Evolutionary conservation across 495 filamentous ascomycete species (phyloP), one percentile per base, ranked within the genome.

Genomic region (Talaromyces ruber): DNA sequence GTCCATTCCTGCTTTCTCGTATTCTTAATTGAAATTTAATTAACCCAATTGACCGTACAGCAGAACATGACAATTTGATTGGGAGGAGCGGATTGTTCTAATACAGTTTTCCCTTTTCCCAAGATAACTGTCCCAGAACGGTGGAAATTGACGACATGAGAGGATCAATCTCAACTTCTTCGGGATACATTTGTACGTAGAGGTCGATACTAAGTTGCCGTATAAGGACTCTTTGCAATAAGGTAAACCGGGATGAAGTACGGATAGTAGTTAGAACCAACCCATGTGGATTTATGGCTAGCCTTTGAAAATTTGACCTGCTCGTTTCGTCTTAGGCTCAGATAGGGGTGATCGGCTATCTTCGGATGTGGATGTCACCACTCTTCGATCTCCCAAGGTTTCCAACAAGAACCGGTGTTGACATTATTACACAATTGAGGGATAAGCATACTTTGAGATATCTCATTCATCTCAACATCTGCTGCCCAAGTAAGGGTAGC

Each of bases 401-500:
- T 37, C 11, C 12, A 39, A 39, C 14, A 39, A 39, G 34, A 11
- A 39, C 34, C 12, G 12, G 34, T 9, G 34, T 39, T 39, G 34
- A 5, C 34, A 39, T 39, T 39, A 39, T 39, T 39, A 39, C 34
- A 39, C 34, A 14, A 39, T 16, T 39, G 14, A 5, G 16, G n/a
- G 89, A 92, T 65, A 88, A 91, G 30, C 89, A 91, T 0, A 89
- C 86, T 43, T 75, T 99, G 47, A 85, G 94, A 62, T 99, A 99
- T 74, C 81, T 99, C 18, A 85, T 97, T 59, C 94, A 99, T 71
- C 70, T 99, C 28, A 92, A 98, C 66, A 94, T 99, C 47, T 97
- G 93, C 71, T 91, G 88, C 70, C 87, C 93, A 8, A 86, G 86
- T 2, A 86, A 84, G 58, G 92, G 92, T 34, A 87, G 93, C 56